Base-by-base conservation (phyloP, 179 eudicot species). In the Pouteria campechiana region DNA sequence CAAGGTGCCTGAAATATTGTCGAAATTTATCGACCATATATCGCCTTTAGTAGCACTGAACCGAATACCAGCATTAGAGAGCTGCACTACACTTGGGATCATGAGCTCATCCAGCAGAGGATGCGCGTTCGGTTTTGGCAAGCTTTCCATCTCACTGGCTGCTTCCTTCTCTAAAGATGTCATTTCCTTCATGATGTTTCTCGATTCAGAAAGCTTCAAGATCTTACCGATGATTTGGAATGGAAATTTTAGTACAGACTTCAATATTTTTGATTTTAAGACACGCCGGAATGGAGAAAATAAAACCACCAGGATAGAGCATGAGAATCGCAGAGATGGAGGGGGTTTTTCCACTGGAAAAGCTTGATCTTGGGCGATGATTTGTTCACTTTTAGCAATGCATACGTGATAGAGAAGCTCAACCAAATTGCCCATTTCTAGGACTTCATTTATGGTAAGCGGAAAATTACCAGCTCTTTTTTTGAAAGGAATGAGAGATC, bases 401-500 rank as follows among this genome's bases (percentile, higher is more conserved):
- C 58, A n/a, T 34, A 33, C 9, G 9, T 23, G 64, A 27, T 74
- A 70, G 6, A 73, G 10, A 27, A 45, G 52, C 36, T 73, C 72
- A 27, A 74, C 60, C 23, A 74, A 17, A 35, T 74, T 75, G 21
- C 48, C 54, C 37, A 27, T 48, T 2, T 30, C 32, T 3, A 33
- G 24, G 11, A 64, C 44, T 19, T 39, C n/a, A n/a, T n/a, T n/a
- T n/a, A n/a, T n/a, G n/a, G n/a, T n/a, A n/a, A n/a, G n/a, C n/a
- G 43, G 40, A 56, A 12, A 12, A 24, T 28, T 37, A 22, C 20
- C 20, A 35, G 16, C 7, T 57, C 29, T 1, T 46, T 28, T 18
- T 37, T 58, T 50, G 25, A 74, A 66, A n/a, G 80, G 76, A 4
- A 54, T 51, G 2, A 74, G 44, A 25, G 62, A 50, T 37, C 41